Base-by-base conservation (phyloP, 176 grass and related monocot genomes). In the Juncus effusus region DNA sequence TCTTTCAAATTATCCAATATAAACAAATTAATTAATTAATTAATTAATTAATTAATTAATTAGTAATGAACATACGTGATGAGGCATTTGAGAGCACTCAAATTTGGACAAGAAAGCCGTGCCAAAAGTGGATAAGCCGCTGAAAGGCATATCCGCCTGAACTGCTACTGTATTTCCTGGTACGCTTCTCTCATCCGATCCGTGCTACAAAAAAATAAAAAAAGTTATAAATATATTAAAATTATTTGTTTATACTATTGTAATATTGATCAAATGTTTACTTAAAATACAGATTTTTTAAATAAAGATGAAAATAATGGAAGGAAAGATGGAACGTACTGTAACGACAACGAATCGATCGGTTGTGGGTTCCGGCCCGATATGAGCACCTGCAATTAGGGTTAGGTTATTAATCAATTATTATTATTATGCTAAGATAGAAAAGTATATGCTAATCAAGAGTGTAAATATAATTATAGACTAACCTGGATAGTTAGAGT, bases 301-400 rank as follows among this genome's bases (percentile, higher is more conserved):
- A 52, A 52, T 15, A 57, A 52, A 56, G 3, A 13, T 14, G 38
- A 7, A 7, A 3, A 56, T 40, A 49, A 3, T 11, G 13, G 8
- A 55, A 28, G 13, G 58, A 61, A 61, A 28, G 13, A 54, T 1
- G 67, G 49, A 74, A 79, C 75, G 68, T 76, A 95, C 91, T 63
- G 81, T 85, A 16, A 95, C 75, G 54, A 90, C 91, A 77, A 87
- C 76, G 79, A 95, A 90, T 85, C 91, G 72, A 49, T 95, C 86
- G 10, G 91, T 95, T 68, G 91, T 95, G 61, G 91, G 91, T 56
- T 95, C 91, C 58, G 91, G 86, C 42, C 91, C 91, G 74, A 95
- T 87, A 81, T 95, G 91, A 68, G 83, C 81, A 61, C 91, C 91
- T 90, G 74, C 40, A 75, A 15, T 67, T 58, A 41, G 0, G 75